These are phyloP conservation scores for Leccinum cinnamomeum DNA, from an alignment of 1,284 basidiomycete species.

Conservation along the genomic window DNA sequence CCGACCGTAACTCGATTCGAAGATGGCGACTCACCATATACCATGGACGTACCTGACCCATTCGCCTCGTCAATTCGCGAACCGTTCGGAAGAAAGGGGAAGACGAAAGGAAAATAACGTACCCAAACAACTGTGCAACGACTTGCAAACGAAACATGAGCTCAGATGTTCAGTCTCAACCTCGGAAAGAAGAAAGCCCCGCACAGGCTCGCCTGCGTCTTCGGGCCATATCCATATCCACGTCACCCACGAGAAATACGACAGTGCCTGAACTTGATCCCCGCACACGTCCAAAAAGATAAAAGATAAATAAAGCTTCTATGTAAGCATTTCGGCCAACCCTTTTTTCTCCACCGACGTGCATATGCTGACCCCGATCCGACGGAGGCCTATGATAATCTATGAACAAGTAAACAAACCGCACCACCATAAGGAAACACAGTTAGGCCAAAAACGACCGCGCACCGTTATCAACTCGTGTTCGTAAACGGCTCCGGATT, in stretches of 20 bases:
- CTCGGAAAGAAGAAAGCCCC: not conserved
- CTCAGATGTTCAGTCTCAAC: not conserved
- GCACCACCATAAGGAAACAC: not conserved
- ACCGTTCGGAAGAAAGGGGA: not conserved
- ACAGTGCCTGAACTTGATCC: conserved; percentile 41
- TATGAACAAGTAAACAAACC: not conserved
- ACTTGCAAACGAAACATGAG: conserved; percentile 11
- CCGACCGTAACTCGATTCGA: not conserved
- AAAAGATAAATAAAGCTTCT: not conserved
- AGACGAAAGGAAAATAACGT: conserved; percentile 11
- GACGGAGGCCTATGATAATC: conserved; percentile 51
- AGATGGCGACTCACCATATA: conserved; percentile 28
- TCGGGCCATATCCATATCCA: conserved; percentile 50
- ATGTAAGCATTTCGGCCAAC: too few species aligned
- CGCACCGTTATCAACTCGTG: conserved; percentile 54
- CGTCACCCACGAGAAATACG: conserved; percentile 59
- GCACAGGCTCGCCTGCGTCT: conserved; percentile 32
- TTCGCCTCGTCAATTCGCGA: conserved; percentile 5
- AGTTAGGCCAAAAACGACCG: conserved; percentile 1
- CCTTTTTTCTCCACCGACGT: too few species aligned
- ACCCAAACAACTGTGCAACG: conserved; percentile 44
- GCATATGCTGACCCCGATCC: conserved; percentile 41
- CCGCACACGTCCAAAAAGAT: not conserved
- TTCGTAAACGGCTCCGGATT: conserved; percentile 76
- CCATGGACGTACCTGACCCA: conserved; percentile 38